Evolutionary conservation across 2,329 filamentous ascomycete genomes (phyloP), one percentile per base, ranked within the genome.

Genomic region (Gyromitra esculenta): DNA sequence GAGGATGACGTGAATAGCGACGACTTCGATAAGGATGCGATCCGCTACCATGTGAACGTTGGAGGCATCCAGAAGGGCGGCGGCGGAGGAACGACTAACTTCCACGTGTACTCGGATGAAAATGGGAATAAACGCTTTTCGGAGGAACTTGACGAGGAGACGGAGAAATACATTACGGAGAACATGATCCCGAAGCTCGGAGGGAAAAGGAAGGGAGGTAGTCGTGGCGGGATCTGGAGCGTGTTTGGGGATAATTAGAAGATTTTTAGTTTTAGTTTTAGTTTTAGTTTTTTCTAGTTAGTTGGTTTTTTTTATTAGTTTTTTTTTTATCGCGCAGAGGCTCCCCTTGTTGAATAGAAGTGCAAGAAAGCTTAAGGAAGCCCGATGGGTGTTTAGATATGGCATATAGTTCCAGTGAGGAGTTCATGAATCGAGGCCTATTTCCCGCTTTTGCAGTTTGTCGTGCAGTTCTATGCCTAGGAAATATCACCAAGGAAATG

Each of bases 121-220:
- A 77, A 64, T 11, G 77, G 66, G 18, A 71, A 57, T 15, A 77
- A 79, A 54, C 56, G 43, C 13, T 77, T 64, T 63, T 70, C 67
- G n/a, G 69, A 78, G 15, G 63, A 76, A 37, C 54, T 78, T 5
- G 72, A 77, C 60, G 76, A 75, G 15, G 69, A 79, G 54, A 74
- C 76, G 15, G 66, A 79, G 50, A 76, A 69, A 54, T 79, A 78
- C 62, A 78, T 79, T 21, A 76, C 52, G 7, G 76, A 79, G 76
- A 78, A 74, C 25, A 79, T 79, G 78, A 71, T 79, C 48, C 78
- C 78, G 52, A 79, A 77, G 31, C 54, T 79, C 9, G 64, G 64
- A 7, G 76, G 65, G 11, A 69, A 66, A 45, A 74, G 65, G 18
- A 71, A 52, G 18, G 72, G 68, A 5, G 62, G 57, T 2, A 67